Base-by-base conservation (phyloP, 1,139 yeast species). In the Suhomyces coccinellae region DNA sequence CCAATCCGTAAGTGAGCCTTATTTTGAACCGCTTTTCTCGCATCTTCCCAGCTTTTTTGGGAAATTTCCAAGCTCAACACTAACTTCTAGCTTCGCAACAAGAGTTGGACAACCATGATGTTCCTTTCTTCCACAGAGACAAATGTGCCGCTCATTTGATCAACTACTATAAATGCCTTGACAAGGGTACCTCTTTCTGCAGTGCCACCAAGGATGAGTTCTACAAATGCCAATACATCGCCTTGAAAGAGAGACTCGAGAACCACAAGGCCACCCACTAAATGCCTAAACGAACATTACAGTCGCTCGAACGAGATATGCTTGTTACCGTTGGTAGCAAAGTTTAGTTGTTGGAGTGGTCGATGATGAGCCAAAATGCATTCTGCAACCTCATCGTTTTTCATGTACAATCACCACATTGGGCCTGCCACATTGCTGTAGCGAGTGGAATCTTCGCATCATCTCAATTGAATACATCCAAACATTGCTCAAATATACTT, bases 101-200 rank as follows among this genome's bases (percentile, higher is more conserved):
- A 51, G 77, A 73, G 49, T 65, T 74, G 61, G 79, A 74, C 52
- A 71, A 64, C 33, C 60, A 67, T 47, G 67, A 73, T 44, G 77
- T 74, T 33, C 79, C 79, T 14, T 73, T 73, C 57, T 61, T 69
- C 51, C 62, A 74, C 61, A 69, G 79, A 63, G 79, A 74, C 57
- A 67, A 63, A 48, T 74, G 79, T 62, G 79, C 79, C 38, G 67
- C 75, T 40, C 76, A 65, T 52, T 68, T 72, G 55, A 73, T 74
- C 49, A 62, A 65, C 45, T 74, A 74, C 62, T 74, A 71, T 57
- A 67, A 73, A 52, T 74, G 79, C 55, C 72, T 74, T 46, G 72
- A 71, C 53, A 73, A 72, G 55, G 79, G 79, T 2, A 69, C 73
- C 15, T 68, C 76, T 2, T 74, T 67, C 57, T 74, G 79, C 50